A percentile compares a stretch with the other conserved stretches of the same genome.
These are phyloP conservation scores for Penicillium cosmopolitanum DNA, from an alignment of 495 filamentous ascomycete species.

Conservation along the genomic window DNA sequence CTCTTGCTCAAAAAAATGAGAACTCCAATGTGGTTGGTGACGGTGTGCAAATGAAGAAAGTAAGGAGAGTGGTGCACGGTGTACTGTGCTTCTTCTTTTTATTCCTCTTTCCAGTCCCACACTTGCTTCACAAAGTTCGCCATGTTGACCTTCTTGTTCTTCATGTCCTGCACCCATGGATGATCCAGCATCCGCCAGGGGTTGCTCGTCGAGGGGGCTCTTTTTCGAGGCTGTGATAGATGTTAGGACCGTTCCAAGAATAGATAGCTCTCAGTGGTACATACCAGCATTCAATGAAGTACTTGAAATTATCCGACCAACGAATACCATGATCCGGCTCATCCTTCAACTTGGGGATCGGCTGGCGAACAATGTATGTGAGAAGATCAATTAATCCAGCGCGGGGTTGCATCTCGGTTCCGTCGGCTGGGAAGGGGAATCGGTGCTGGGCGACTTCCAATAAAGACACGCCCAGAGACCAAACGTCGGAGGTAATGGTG, in stretches of 20 bases:
- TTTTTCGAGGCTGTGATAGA: slow-evolving; percentile 77
- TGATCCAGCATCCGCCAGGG: slow-evolving; percentile 98
- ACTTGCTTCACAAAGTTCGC: slow-evolving; percentile 86
- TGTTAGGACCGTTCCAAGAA: slow-evolving; percentile 9
- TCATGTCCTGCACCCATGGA: slow-evolving; percentile 98
- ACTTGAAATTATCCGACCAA: slow-evolving; percentile 97
- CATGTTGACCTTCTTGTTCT: slow-evolving; percentile 95
- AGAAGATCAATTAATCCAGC: slow-evolving; percentile 92
- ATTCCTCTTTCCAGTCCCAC: slow-evolving; percentile 84
- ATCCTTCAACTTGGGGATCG: slow-evolving; percentile 94
- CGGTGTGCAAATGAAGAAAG: slow-evolving; percentile 25
- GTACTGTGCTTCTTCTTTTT: slow-evolving; percentile 5
- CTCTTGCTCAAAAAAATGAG: slow-evolving; percentile 33
- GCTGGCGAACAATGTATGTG: slow-evolving; percentile 95
- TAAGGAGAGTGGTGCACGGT: slow-evolving; percentile 8
- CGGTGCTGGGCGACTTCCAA: slow-evolving; percentile 97
- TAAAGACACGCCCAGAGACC: slow-evolving; percentile 93
- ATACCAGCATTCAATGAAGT: slow-evolving; percentile 99
- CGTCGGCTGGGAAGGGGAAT: slow-evolving; percentile 96
- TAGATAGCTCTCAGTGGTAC: slow-evolving; percentile 37
- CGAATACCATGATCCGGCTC: slow-evolving; percentile 78
- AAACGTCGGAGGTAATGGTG: slow-evolving; percentile 98
- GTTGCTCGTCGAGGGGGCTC: slow-evolving; percentile 83
- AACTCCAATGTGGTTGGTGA: slow-evolving; percentile 10
- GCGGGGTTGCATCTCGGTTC: slow-evolving; percentile 85